Evolutionary conservation across 2,329 filamentous ascomycete genomes (phyloP).

Genomic region (Tolypocladium guangdongense): DNA sequence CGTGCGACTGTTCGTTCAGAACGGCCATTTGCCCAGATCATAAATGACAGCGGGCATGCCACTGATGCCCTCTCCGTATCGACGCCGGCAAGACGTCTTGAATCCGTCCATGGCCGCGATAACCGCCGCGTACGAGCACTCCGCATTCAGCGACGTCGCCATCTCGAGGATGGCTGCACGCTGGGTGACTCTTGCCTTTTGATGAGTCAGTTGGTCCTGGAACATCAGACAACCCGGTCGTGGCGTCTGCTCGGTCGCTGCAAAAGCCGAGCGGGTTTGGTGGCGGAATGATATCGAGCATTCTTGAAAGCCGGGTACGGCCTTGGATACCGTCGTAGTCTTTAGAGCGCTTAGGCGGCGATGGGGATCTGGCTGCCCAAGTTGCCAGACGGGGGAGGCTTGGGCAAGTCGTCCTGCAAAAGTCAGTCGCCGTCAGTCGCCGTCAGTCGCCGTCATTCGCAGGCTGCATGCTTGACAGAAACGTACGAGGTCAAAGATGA

Average conservation of each 20-base stretch:
- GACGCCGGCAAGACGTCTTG: neutral
- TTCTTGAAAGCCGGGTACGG: neutral
- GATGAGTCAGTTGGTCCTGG: neutral
- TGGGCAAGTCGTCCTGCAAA: conserved; percentile 32
- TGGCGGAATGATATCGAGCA: neutral
- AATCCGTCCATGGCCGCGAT: neutral
- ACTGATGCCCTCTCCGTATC: neutral
- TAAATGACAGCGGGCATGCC: neutral
- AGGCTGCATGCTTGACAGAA: neutral
- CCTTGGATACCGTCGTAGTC: neutral
- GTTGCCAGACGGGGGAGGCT: conserved; percentile 21
- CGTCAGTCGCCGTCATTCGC: neutral
- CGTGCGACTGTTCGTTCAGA: neutral
- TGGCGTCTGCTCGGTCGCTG: neutral
- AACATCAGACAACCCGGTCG: neutral
- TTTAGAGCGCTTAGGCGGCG: conserved; percentile 22
- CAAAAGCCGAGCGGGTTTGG: neutral
- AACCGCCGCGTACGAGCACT: no score
- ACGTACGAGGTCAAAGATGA: conserved; percentile 79
- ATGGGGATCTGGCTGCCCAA: conserved; percentile 26
- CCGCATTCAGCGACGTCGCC: neutral
- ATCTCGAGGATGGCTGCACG: neutral
- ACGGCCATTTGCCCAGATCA: neutral
- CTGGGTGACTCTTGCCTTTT: neutral
- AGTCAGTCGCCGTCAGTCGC: neutral